These are phyloP conservation scores for Leucocoprinus sp. DNA, from an alignment of 768 basidiomycete species.

Conservation along the genomic window DNA sequence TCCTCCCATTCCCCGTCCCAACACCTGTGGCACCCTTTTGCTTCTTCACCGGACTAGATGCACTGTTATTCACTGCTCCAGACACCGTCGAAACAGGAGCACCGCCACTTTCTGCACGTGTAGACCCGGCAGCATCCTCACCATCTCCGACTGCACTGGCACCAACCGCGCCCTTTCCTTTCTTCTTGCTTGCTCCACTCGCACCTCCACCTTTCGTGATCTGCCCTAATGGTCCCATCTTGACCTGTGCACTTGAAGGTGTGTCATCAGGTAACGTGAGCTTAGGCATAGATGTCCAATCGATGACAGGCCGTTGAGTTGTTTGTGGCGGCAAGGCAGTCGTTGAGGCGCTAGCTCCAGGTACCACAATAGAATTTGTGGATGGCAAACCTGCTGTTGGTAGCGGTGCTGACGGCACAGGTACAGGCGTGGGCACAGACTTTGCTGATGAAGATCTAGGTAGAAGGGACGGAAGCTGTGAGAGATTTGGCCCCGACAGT, in stretches of 20 bases:
- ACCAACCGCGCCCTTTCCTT: slow-evolving; percentile 24
- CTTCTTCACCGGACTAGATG: slow-evolving; percentile 33
- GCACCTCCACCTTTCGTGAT: slow-evolving; percentile 45
- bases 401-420: too few species aligned
- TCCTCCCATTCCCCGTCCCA: slow-evolving; percentile 38
- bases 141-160: slow-evolving; percentile 18
- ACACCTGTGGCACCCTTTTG: slow-evolving; percentile 27
- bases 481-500: slow-evolving; percentile 14
- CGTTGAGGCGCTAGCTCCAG: slow-evolving; percentile 15
- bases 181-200: slow-evolving; percentile 45
- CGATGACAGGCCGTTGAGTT: slow-evolving; percentile 11
- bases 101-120: slow-evolving; percentile 19
- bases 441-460: slow-evolving; percentile 10
- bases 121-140: slow-evolving; percentile 15
- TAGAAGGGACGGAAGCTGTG: slow-evolving; percentile 13
- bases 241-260: slow-evolving; percentile 49
- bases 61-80: slow-evolving; percentile 7
- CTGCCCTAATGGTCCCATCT: slow-evolving; percentile 76
- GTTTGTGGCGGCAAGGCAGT: slow-evolving; percentile 13
- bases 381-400: slow-evolving; percentile 3
- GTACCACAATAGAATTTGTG: slow-evolving; percentile 5
- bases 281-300: slow-evolving; percentile 13
- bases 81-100: slow-evolving; percentile 13
- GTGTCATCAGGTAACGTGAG: slow-evolving; percentile 56
- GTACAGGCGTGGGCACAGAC: background rate